Base-by-base conservation (phyloP, 2,329 filamentous ascomycete species). In the Nakataea oryzae region DNA sequence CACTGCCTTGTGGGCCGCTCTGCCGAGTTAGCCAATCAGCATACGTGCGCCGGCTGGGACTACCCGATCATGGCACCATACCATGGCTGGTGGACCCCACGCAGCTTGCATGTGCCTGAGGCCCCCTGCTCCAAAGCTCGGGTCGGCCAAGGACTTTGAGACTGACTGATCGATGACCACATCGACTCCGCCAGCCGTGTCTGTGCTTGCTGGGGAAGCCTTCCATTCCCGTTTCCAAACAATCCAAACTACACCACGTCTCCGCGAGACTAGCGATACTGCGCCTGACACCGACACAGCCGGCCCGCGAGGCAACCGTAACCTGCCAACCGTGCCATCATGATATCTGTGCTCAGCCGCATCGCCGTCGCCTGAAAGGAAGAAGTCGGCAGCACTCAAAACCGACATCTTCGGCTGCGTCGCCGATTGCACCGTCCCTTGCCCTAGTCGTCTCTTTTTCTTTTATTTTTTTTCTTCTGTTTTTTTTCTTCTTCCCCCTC, bases 141-240 rank as follows among this genome's bases (percentile, higher is more conserved):
- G 41, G 21, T n/a, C 14, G 41, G 41, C 21, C 2, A 6, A 5
- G 24, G 21, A 50, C 34, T 21, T 24, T 17, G 24, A n/a, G n/a
- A n/a, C n/a, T n/a, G 41, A 50, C 21, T n/a, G 41, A 50, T 34
- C 58, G 58, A 41, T 59, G 58, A 59, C 58, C n/a, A 41, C 58
- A 41, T 59, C 58, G 29, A 41, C 13, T 26, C 29, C 32, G n/a
- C 41, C 41, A n/a, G 41, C 28, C 13, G 29, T 24, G 28, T 50
- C 41, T n/a, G 41, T 50, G 41, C 41, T 50, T 50, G 41, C 24
- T 50, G 41, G 41, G 41, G 41, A 50, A 14, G 8, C 21, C 41
- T 7, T n/a, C 41, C 41, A n/a, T 50, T 50, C 41, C 21, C 11
- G 41, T 11, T 21, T 12, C 12, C 41, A 12, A 50, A 21, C 41